A percentile compares a stretch with the other conserved stretches of the same genome.
These are phyloP conservation scores for Nyssa sinensis DNA, from an alignment of 148 eudicot species.

Conservation along the genomic window DNA sequence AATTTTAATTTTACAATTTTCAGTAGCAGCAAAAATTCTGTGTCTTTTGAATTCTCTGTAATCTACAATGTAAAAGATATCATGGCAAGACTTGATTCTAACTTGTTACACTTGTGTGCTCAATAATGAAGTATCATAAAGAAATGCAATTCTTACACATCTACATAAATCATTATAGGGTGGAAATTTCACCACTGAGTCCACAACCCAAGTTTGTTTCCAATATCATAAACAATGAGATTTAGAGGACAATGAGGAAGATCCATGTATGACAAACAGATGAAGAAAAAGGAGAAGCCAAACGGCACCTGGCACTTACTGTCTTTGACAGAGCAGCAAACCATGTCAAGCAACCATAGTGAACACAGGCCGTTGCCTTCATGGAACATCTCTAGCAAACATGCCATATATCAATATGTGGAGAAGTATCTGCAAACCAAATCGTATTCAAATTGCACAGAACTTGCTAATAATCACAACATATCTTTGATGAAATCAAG, in stretches of 20 bases:
- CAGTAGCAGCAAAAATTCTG: background rate
- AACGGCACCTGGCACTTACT: background rate
- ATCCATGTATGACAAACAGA: conserved; percentile 9
- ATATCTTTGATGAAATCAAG: conserved; percentile 79
- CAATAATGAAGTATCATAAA: background rate
- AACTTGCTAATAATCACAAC: conserved; percentile 36
- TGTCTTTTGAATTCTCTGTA: background rate
- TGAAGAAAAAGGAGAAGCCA: conserved; percentile 8
- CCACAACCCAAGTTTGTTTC: background rate
- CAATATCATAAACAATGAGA: background rate
- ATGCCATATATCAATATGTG: background rate
- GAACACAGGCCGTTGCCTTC: background rate
- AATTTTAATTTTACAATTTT: background rate
- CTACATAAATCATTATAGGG: background rate
- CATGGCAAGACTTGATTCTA: background rate
- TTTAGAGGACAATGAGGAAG: conserved; percentile 8
- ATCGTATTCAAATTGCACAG: background rate
- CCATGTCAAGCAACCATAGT: background rate
- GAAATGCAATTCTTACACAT: conserved; percentile 11
- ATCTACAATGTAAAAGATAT: background rate
- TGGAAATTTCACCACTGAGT: background rate
- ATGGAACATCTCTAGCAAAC: conserved; percentile 5
- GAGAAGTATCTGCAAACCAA: background rate
- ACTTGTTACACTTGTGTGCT: background rate
- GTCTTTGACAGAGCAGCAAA: too few relatives aligned